These are phyloP conservation scores for Canavalia gladiata DNA, from an alignment of 306 rosid genomes.

Conservation along the genomic window DNA sequence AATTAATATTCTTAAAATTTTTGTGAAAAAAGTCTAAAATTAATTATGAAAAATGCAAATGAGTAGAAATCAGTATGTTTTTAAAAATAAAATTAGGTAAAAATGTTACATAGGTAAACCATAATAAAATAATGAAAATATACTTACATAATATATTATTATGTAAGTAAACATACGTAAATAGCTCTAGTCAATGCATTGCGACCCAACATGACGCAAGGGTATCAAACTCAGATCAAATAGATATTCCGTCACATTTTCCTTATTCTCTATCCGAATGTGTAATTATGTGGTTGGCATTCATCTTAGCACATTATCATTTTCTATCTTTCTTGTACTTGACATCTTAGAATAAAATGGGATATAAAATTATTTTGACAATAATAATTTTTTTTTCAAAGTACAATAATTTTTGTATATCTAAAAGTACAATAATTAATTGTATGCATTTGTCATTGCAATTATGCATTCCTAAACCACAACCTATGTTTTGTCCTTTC, in stretches of 20 bases:
- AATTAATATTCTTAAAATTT: too few species aligned
- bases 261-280: neutral
- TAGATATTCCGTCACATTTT: neutral
- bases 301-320: constrained; percentile 13
- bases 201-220: neutral
- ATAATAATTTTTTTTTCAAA: neutral
- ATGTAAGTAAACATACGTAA: neutral
- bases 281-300: constrained; percentile 18
- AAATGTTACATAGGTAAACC: too few species aligned
- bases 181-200: neutral
- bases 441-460: constrained; percentile 15
- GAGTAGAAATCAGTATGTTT: neutral
- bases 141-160: neutral
- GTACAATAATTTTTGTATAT: neutral
- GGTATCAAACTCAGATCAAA: neutral
- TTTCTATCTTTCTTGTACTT: neutral
- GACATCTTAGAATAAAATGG: neutral
- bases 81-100: neutral
- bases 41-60: neutral
- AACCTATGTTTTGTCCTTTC: neutral
- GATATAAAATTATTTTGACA: neutral
- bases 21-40: neutral
- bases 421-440: neutral
- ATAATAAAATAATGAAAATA: neutral
- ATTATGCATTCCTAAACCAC: constrained; percentile 19